A percentile compares a stretch with the other conserved stretches of the same genome.
Conservation (phyloP, 2,329 filamentous ascomycete genomes). For the Sclerotinia borealis region DNA sequence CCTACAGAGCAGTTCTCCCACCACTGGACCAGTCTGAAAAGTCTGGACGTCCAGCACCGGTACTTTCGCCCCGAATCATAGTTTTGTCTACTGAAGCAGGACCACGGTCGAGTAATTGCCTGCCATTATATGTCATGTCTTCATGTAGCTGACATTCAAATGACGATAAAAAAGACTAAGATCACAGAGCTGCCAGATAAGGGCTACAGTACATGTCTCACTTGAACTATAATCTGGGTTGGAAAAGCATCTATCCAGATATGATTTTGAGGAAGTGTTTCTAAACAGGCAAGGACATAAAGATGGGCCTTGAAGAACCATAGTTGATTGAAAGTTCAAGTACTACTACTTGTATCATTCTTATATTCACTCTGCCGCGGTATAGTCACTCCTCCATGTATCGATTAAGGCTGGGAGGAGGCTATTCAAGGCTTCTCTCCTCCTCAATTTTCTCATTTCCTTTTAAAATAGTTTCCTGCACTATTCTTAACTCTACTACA, state of each 20-base stretch:
- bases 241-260: neutral
- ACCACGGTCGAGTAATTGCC: too few relatives aligned
- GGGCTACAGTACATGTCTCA: too few relatives aligned
- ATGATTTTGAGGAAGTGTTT: neutral
- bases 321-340: neutral
- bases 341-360: too few relatives aligned
- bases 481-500: neutral
- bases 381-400: neutral
- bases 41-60: neutral
- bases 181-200: too few relatives aligned
- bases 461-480: neutral
- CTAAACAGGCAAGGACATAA: neutral
- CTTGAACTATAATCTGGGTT: rapidly evolving
- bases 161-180: too few relatives aligned
- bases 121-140: too few relatives aligned
- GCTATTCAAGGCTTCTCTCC: neutral
- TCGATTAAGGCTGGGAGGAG: neutral
- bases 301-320: neutral
- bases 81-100: too few relatives aligned
- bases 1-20: too few relatives aligned
- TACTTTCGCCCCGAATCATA: too few relatives aligned
- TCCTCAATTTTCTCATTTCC: neutral
- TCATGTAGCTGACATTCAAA: too few relatives aligned
- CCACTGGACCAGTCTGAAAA: neutral
- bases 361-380: neutral